Percentiles rank a stretch among this genome's conserved stretches.
Conservation (phyloP, 1,284 basidiomycete species). For the Pisolithus thermaeus region DNA sequence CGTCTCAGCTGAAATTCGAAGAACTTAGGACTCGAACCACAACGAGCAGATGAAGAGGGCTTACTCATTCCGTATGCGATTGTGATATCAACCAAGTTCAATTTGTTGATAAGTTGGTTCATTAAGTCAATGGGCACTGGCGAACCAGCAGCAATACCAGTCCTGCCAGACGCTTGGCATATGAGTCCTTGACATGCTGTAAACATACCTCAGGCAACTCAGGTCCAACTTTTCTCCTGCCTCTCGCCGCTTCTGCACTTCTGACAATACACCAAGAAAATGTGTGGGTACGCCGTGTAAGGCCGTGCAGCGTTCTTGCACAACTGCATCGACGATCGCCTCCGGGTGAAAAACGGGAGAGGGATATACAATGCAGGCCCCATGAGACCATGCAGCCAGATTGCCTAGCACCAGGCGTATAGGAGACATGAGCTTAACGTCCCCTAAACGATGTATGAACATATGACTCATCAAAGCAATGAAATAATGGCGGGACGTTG, state of each 20-base stretch:
- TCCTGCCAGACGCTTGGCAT: constrained; percentile 34
- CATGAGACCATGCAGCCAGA: constrained; percentile 73
- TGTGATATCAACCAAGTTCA: constrained; percentile 68
- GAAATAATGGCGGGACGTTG: constrained; percentile 77
- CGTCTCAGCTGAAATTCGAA: constrained; percentile 44
- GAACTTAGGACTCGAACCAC: constrained; percentile 17
- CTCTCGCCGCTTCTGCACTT: constrained; percentile 50
- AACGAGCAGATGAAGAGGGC: constrained; percentile 20
- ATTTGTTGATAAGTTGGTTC: constrained; percentile 58
- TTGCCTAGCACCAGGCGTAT: constrained; percentile 77
- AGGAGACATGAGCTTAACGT: not conserved
- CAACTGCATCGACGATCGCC: constrained; percentile 61
- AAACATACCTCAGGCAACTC: constrained; percentile 48
- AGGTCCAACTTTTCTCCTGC: constrained; percentile 45
- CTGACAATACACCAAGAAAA: constrained; percentile 68
- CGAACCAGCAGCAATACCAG: constrained; percentile 77
- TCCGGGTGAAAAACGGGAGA: constrained; percentile 60
- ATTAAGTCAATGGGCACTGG: constrained; percentile 77
- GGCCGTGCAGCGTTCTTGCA: constrained; percentile 66
- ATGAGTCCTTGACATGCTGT: not conserved
- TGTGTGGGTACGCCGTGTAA: constrained; percentile 84
- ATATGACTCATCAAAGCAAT: constrained; percentile 77
- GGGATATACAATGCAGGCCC: constrained; percentile 70
- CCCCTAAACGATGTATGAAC: not conserved
- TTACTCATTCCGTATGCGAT: constrained; percentile 81